Conservation (phyloP, 192 early-diverging fungal genomes). For the Glomus cerebriforme region DNA sequence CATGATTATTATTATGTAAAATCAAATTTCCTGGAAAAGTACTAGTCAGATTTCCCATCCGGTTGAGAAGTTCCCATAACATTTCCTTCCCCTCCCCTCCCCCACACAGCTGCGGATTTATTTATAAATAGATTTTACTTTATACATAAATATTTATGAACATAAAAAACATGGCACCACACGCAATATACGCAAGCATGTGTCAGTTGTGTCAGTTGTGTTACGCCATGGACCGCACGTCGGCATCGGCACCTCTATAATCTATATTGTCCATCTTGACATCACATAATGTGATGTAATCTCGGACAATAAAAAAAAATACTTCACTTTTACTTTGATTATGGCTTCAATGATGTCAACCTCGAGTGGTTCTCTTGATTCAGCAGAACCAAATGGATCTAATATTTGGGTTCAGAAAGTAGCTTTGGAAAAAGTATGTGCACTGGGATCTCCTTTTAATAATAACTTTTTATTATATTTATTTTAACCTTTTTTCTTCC, state of each 20-base stretch:
- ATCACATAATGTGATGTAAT: too few species aligned
- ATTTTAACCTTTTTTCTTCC: background rate
- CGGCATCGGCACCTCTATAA: too few species aligned
- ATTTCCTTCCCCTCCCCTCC: background rate
- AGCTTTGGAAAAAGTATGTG: conserved; percentile 16
- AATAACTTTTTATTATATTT: background rate
- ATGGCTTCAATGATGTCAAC: background rate
- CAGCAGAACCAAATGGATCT: conserved; percentile 1
- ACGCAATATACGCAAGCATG: background rate
- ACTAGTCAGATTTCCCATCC: background rate
- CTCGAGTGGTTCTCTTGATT: background rate
- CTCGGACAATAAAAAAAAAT: background rate
- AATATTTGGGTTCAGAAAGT: conserved; percentile 12
- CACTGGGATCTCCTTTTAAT: background rate
- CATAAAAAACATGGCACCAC: background rate
- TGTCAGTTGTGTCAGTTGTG: background rate
- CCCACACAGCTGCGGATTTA: background rate
- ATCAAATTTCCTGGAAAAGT: background rate
- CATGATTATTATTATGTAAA: background rate
- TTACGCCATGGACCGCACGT: too few species aligned
- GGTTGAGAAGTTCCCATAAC: background rate
- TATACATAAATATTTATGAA: background rate
- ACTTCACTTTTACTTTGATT: background rate
- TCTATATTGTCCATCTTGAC: too few species aligned
- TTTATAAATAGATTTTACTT: background rate